These are phyloP conservation scores for Mycosarcoma mackinlayi DNA, from an alignment of 1,284 basidiomycete genomes.

Conservation along the genomic window DNA sequence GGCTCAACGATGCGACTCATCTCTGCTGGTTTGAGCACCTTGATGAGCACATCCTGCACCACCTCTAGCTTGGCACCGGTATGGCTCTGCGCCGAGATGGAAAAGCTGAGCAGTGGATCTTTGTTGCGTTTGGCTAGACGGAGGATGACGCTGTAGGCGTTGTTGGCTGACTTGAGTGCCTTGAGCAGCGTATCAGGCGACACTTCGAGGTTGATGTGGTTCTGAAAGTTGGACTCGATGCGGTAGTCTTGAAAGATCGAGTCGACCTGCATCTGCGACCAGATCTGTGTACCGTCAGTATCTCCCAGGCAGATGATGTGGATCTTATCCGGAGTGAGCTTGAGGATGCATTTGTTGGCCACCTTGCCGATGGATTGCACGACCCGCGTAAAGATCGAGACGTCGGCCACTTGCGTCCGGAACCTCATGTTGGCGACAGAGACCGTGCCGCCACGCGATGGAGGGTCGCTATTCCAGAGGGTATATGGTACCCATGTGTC, in stretches of 20 bases:
- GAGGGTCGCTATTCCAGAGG: constrained; percentile 1
- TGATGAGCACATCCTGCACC: constrained; percentile 66
- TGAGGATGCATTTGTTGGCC: constrained; percentile 63
- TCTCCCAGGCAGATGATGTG: constrained; percentile 65
- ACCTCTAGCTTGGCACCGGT: constrained; percentile 60
- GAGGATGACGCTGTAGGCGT: constrained; percentile 57
- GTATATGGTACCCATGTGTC: constrained; percentile 3
- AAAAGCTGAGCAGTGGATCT: constrained; percentile 63
- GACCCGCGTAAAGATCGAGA: constrained; percentile 56
- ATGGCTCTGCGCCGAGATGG: constrained; percentile 56
- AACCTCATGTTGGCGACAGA: constrained; percentile 56
- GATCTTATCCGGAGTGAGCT: constrained; percentile 60
- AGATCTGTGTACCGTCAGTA: constrained; percentile 64
- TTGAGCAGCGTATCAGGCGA: constrained; percentile 63
- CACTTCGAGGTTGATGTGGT: constrained; percentile 68
- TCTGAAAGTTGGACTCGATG: constrained; percentile 67
- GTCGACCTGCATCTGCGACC: constrained; percentile 62
- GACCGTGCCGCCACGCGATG: constrained; percentile 5
- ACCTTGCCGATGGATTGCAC: constrained; percentile 65
- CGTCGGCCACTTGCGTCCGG: constrained; percentile 59
- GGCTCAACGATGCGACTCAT: constrained; percentile 64
- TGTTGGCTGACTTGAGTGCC: constrained; percentile 60
- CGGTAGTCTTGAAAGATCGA: constrained; percentile 59
- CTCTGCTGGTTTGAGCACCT: constrained; percentile 64
- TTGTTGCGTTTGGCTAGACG: constrained; percentile 65